phyloP scores from a whole-genome alignment of 2,329 filamentous ascomycete species.

The Fusarium sp. region DNA sequence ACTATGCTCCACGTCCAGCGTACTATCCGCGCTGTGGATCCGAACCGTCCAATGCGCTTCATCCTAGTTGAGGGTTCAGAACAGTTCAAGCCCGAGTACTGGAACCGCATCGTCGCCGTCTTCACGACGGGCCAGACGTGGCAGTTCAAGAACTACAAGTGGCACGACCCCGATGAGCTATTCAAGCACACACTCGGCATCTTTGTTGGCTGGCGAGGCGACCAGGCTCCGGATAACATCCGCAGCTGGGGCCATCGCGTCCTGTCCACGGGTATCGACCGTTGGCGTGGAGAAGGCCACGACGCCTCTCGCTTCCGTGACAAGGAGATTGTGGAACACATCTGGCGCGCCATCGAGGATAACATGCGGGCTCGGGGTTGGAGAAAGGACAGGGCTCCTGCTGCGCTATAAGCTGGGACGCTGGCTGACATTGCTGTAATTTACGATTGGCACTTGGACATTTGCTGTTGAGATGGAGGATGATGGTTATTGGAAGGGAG shows the following conservation, averaged over 20 bases:
- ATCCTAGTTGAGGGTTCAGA: slow-evolving; percentile 94
- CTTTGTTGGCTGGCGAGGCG: slow-evolving; percentile 91
- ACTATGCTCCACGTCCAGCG: slow-evolving; percentile 91
- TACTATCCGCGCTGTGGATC: slow-evolving; percentile 75
- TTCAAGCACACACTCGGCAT: slow-evolving; percentile 90
- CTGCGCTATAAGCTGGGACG: slow-evolving; percentile 54
- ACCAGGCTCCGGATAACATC: slow-evolving; percentile 80
- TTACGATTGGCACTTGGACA: slow-evolving; percentile 3
- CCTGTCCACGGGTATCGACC: slow-evolving; percentile 81
- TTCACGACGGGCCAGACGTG: slow-evolving; percentile 98
- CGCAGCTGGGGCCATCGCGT: slow-evolving; percentile 89
- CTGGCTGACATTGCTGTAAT: neutral
- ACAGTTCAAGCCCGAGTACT: slow-evolving; percentile 98
- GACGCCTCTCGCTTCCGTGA: slow-evolving; percentile 80
- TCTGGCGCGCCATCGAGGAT: slow-evolving; percentile 90
- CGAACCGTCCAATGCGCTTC: slow-evolving; percentile 83
- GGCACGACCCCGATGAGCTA: slow-evolving; percentile 86
- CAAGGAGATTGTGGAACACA: slow-evolving; percentile 89
- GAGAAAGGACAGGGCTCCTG: slow-evolving; percentile 76
- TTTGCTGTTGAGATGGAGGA: neutral
- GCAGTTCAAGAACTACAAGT: slow-evolving; percentile 99
- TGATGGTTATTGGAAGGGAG: neutral
- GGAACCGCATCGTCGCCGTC: slow-evolving; percentile 92
- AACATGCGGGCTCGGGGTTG: slow-evolving; percentile 90
- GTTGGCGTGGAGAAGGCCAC: slow-evolving; percentile 72